Base-by-base conservation (phyloP, 495 filamentous ascomycete species). In the Penicillium simplicissimum region DNA sequence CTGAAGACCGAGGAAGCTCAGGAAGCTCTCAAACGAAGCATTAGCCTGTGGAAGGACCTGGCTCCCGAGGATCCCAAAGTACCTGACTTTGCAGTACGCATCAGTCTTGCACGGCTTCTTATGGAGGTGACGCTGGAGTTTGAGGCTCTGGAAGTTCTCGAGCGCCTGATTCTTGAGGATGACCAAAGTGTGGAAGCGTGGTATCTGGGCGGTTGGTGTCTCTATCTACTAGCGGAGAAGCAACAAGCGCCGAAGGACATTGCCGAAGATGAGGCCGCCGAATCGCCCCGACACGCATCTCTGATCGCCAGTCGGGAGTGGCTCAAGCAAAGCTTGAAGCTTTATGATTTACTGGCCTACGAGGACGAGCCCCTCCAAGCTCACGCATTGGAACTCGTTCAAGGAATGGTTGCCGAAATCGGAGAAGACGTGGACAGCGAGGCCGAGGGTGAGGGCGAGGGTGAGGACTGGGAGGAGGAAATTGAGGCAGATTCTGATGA, bases 131-230 rank as follows among this genome's bases (percentile, higher is more conserved):
- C 82, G 48, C 86, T 96, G 88, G 87, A 92, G 68, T 83, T 91
- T 56, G 85, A 90, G 61, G 96, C 95, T 5, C 80, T 96, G 23
- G 87, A 90, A 52, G 92, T 97, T 8, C 79, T 97, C 47, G 92
- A 96, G 65, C 79, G 90, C 52, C 71, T 99, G 52, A 85, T 96
- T 17, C 73, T 80, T 6, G 96, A 98, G 73, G 93, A 98, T 63
- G 96, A 99, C 71, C 82, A 87, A 63, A 92, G 93, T 74, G 91
- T 97, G 11, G 96, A 99, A 74, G 90, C 90, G 2, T 96, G 92
- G 93, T 99, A 99, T 77, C 80, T 98, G 3, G 94, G 96, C 35
- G 96, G 96, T 10, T 99, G 94, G 90, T 90, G 90, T 58, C 81
- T 92, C 59, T 90, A 91, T 68, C 80, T 95, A 57, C 76, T 89